Base-by-base conservation (phyloP, 2,329 filamentous ascomycete species). In the Pyrenochaeta sp. region DNA sequence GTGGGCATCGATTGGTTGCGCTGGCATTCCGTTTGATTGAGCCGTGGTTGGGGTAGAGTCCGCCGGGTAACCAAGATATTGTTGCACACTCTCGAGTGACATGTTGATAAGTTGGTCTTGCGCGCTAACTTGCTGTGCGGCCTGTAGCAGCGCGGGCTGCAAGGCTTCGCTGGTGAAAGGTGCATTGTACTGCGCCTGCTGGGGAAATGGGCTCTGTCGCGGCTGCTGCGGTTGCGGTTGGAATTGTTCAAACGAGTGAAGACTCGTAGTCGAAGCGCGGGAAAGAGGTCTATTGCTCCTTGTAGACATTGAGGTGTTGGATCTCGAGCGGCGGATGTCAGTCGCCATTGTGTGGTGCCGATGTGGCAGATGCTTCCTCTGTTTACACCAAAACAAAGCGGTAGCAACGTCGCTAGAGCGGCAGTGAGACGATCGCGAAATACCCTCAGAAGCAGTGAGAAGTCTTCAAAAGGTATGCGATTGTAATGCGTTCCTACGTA, bases 261-360 rank as follows among this genome's bases (percentile, higher is more conserved):
- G 65, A 64, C 81, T 83, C n/a, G 81, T 79, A 19, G 81, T 83
- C 13, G 81, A 83, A 42, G 80, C 81, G 64, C 81, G 78, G 28
- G 81, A 83, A 19, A 78, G 74, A 46, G 81, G 81, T 6, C 81
- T 75, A 59, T 79, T 80, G 52, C 77, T 77, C 64, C 77, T 78
- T 32, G 70, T 73, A 27, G 80, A 80, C 54, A 76, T 76, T 48
- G 80, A 80, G 12, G 80, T 82, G 63, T 78, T 81, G 25, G 80
- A 82, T 30, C 80, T 76, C 52, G 81, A 82, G 48, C 81, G 78
- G 58, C 69, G 69, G 66, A 74, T 72, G 74, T 78, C 50, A 66
- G 66, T 54, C 67, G 76, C 67, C 77, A 79, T 74, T 59, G 67
- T 59, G 59, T 53, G 63, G 47, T 57, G 62, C 58, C 60, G 63